Percentiles rank a stretch among this genome's conserved stretches.
Evolutionary conservation across 306 rosid species (phyloP).

Genomic region (Glycine latifolia): DNA sequence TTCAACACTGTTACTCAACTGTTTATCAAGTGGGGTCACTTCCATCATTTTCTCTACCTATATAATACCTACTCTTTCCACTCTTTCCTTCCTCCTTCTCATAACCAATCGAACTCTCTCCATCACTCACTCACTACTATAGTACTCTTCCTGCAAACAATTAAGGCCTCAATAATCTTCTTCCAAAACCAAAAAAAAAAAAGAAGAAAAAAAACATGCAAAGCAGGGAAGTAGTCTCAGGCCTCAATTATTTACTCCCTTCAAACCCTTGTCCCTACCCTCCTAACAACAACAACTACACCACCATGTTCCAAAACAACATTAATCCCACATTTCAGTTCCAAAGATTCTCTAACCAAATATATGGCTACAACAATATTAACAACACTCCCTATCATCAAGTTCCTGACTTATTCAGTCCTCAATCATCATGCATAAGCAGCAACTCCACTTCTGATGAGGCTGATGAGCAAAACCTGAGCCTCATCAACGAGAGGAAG

Average conservation of each 20-base stretch:
- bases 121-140: neutral
- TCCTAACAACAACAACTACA: constrained; percentile 42
- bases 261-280: constrained; percentile 62
- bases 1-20: constrained; percentile 17
- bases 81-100: constrained; percentile 53
- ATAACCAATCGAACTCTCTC: constrained; percentile 47
- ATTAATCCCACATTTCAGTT: constrained; percentile 51
- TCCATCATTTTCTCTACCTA: constrained; percentile 58
- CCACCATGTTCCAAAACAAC: constrained; percentile 51
- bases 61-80: constrained; percentile 61
- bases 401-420: constrained; percentile 54
- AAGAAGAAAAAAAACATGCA: constrained; percentile 60
- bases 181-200: neutral
- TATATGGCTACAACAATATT: constrained; percentile 53
- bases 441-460: constrained; percentile 92
- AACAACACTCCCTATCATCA: constrained; percentile 26
- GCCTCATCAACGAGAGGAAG: constrained; percentile 81
- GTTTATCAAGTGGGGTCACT: constrained; percentile 52
- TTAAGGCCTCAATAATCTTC: constrained; percentile 8
- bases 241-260: constrained; percentile 62
- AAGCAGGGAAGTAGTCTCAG: constrained; percentile 58
- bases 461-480: constrained; percentile 76
- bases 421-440: constrained; percentile 67
- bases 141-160: constrained; percentile 29
- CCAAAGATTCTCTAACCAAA: constrained; percentile 54